phyloP scores from a whole-genome alignment of 139 green algal species.

The Picochlorum sp. region DNA sequence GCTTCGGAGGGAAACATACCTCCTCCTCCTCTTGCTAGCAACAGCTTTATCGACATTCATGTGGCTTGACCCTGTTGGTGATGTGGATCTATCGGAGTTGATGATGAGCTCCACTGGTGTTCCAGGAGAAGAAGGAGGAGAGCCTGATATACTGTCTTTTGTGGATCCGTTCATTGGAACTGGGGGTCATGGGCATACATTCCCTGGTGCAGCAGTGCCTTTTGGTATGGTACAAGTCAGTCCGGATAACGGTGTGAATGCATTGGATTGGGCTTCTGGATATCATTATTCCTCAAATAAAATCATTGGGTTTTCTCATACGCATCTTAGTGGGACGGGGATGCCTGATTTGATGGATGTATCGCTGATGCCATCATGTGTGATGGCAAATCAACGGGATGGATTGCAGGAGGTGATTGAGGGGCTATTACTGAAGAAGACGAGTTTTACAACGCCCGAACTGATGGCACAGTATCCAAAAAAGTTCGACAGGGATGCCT shows the following conservation, averaged over 20 bases:
- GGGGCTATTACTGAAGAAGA: no score
- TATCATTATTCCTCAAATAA: conserved; percentile 6
- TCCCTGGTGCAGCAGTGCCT: conserved; percentile 2
- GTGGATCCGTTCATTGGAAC: conserved; percentile 11
- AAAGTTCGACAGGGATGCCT: background rate
- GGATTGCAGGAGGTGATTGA: no score
- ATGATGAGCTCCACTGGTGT: background rate
- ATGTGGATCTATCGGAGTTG: background rate
- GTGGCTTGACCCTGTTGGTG: no score
- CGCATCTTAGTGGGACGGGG: conserved; percentile 7
- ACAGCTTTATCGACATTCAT: no score
- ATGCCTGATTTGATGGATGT: conserved; percentile 6
- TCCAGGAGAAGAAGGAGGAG: background rate
- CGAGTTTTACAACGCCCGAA: no score
- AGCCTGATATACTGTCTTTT: background rate
- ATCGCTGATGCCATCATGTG: background rate
- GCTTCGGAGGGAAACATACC: no score
- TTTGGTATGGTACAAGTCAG: conserved; percentile 14
- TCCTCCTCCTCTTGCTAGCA: no score
- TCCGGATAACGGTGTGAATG: conserved; percentile 7
- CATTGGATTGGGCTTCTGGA: conserved; percentile 4
- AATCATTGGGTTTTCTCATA: conserved; percentile 13
- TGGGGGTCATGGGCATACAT: conserved; percentile 8
- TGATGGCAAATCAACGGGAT: no score
- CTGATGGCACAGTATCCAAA: no score